These are phyloP conservation scores for Hansfordia pulvinata DNA, from an alignment of 2,329 filamentous ascomycete species.

Conservation along the genomic window DNA sequence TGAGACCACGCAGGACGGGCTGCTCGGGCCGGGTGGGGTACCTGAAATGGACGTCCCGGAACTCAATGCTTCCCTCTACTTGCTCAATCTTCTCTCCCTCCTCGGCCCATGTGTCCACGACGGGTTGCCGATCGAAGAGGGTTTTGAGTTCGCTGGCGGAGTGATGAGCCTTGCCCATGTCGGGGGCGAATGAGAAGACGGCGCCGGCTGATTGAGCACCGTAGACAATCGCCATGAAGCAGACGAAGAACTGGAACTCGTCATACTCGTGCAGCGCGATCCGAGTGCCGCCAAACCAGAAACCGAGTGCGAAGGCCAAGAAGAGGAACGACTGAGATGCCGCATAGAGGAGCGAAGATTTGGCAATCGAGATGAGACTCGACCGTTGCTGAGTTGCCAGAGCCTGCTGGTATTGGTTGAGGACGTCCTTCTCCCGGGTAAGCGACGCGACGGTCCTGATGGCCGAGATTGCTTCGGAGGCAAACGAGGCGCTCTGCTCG, in stretches of 20 bases:
- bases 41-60: constrained; percentile 84
- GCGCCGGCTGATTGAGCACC: constrained; percentile 84
- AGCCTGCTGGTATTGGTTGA: constrained; percentile 53
- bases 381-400: constrained; percentile 52
- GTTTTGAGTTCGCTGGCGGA: constrained; percentile 69
- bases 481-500: constrained; percentile 68
- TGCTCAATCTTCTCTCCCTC: constrained; percentile 49
- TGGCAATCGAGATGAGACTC: constrained; percentile 60
- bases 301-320: constrained; percentile 72
- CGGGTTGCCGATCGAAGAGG: constrained; percentile 70
- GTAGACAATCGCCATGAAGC: constrained; percentile 79
- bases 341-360: constrained; percentile 69
- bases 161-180: constrained; percentile 86
- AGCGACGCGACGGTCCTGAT: constrained; percentile 89
- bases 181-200: constrained; percentile 79
- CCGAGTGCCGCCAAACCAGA: constrained; percentile 80
- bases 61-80: constrained; percentile 71
- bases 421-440: constrained; percentile 74
- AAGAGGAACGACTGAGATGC: constrained; percentile 75
- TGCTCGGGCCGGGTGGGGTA: constrained; percentile 88
- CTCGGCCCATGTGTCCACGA: constrained; percentile 68
- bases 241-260: constrained; percentile 84
- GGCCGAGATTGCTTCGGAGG: constrained; percentile 84
- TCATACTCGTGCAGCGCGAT: constrained; percentile 58
- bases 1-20: constrained; percentile 77